Evolutionary conservation across 768 basidiomycete species (phyloP), one percentile per base, ranked within the genome.

Genomic region (Pleurotus platypus): DNA sequence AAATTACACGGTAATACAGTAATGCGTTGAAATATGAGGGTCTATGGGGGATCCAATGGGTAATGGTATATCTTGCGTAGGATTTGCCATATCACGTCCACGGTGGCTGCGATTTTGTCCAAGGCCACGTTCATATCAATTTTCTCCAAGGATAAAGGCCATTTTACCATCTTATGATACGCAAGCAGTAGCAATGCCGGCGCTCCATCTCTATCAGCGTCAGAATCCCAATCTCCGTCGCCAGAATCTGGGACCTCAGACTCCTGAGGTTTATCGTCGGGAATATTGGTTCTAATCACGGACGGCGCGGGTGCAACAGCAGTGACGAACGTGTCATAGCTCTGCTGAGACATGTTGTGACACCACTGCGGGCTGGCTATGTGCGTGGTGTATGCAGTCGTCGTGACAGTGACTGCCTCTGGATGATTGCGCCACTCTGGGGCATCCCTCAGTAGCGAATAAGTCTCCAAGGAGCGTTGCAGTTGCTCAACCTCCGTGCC

Each of bases 21-120:
- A 27, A 24, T 26, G 27, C 13, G 27, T 4, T 24, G 22, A 1
- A 38, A 15, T 18, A 22, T 15, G 51, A 3, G 15, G 16, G 42
- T 39, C 27, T 54, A 54, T 16, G 80, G 76, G 42, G 83, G 83
- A 59, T 79, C 76, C 59, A 85, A 58, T 0, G 84, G 85, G 59
- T 82, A 86, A 64, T 85, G 81, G 63, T 82, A 79, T 22, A 76
- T 68, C 68, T 67, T 79, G 62, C 77, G 71, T 43, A 78, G 65
- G n/a, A 83, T 50, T 57, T 76, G 69, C 80, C 80, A 85, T 4
- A 78, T 67, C 15, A 70, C 67, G 49, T 72, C 73, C 48, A 79
- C 54, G 4, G 76, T 70, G 30, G 68, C 64, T 56, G 75, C 62
- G n/a, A 82, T 58, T 43, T 70, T 72, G 12, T 76, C 69, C 5